Conservation (phyloP, 805 yeast species). For the Cyberlindnera mrakii region DNA sequence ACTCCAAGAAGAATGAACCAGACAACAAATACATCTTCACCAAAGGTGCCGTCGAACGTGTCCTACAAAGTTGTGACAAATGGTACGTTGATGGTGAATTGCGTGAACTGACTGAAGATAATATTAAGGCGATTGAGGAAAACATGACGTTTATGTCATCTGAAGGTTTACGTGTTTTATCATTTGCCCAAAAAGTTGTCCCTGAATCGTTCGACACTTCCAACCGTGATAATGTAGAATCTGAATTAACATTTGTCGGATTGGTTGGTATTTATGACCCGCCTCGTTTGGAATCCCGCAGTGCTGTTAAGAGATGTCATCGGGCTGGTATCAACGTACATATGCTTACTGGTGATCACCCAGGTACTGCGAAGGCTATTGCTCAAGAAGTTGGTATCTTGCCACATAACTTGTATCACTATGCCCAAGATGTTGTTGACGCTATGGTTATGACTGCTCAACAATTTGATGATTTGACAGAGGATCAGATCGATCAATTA, state of each 20-base stretch:
- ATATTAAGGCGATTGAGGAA: slow-evolving; percentile 37
- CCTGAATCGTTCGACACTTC: slow-evolving; percentile 25
- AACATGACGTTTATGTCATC: slow-evolving; percentile 55
- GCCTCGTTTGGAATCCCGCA: slow-evolving; percentile 64
- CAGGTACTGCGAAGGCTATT: slow-evolving; percentile 72
- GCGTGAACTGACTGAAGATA: slow-evolving; percentile 34
- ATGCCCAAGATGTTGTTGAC: slow-evolving; percentile 48
- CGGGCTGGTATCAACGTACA: slow-evolving; percentile 73
- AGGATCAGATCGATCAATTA: slow-evolving; percentile 52
- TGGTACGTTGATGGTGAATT: slow-evolving; percentile 39
- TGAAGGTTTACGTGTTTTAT: slow-evolving; percentile 67
- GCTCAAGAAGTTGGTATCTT: slow-evolving; percentile 78
- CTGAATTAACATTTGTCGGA: slow-evolving; percentile 52
- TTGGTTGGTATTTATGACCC: slow-evolving; percentile 78
- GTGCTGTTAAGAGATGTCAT: slow-evolving; percentile 60
- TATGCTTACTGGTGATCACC: slow-evolving; percentile 81
- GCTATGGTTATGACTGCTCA: slow-evolving; percentile 73
- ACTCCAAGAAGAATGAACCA: slow-evolving; percentile 28
- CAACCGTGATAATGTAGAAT: slow-evolving; percentile 45
- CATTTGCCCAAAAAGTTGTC: slow-evolving; percentile 49
- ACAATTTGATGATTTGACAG: slow-evolving; percentile 59
- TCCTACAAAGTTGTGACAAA: slow-evolving; percentile 46
- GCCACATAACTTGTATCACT: slow-evolving; percentile 53
- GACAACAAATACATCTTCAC: slow-evolving; percentile 36
- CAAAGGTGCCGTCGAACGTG: slow-evolving; percentile 76